These are phyloP conservation scores for Aspergillus chevalieri DNA, from an alignment of 2,329 filamentous ascomycete genomes.

Conservation along the genomic window DNA sequence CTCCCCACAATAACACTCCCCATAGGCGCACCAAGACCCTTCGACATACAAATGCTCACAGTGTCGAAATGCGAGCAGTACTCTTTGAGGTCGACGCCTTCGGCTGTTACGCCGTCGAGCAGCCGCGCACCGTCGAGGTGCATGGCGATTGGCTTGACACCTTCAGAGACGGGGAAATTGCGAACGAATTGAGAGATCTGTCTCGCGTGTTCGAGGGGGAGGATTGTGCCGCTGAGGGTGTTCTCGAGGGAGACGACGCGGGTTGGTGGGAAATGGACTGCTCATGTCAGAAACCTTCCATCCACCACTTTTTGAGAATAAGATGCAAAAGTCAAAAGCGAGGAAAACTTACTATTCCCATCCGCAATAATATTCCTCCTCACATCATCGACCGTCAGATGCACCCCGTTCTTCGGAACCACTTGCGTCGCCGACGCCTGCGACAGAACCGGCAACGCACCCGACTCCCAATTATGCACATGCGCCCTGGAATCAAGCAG, in stretches of 20 bases:
- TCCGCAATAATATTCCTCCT: conserved; percentile 20
- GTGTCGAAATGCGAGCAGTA: conserved; percentile 28
- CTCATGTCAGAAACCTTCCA: neutral
- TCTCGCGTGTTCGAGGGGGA: conserved; percentile 22
- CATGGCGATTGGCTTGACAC: conserved; percentile 20
- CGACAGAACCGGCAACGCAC: conserved; percentile 24
- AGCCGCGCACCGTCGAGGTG: conserved; percentile 26
- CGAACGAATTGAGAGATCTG: conserved; percentile 24
- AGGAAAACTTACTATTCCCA: conserved; percentile 17
- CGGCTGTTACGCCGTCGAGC: conserved; percentile 22
- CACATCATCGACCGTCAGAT: conserved; percentile 31
- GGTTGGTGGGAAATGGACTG: conserved; percentile 25
- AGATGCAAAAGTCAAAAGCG: neutral
- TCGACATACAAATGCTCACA: conserved; percentile 28
- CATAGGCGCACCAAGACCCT: conserved; percentile 28
- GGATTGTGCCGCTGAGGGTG: conserved; percentile 21
- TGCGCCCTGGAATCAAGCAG: conserved; percentile 30
- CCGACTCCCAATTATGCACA: conserved; percentile 26
- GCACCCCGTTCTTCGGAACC: conserved; percentile 25
- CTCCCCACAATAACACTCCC: conserved; percentile 26
- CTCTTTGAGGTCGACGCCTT: conserved; percentile 18
- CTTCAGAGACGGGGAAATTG: conserved; percentile 17
- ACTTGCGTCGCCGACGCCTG: conserved; percentile 27
- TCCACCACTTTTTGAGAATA: neutral
- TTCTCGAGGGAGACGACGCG: conserved; percentile 25